Evolutionary conservation across 331 rosid genomes (phyloP), one percentile per base, ranked within the genome.

Genomic region (Quercus phellos): DNA sequence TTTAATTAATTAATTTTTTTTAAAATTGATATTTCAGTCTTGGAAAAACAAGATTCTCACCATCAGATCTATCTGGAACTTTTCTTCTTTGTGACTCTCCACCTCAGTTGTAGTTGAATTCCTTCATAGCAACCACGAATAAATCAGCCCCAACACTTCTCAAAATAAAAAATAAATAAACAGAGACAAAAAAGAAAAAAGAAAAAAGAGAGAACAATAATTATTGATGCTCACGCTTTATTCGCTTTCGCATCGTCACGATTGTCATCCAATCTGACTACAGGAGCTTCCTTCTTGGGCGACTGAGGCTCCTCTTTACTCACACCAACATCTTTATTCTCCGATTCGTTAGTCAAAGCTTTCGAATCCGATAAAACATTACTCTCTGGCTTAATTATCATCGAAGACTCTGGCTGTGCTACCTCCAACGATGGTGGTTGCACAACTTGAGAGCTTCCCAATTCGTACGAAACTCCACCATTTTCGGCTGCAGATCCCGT

Each of bases 11-110:
- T 24, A 0, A 0, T 34, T 34, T 34, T 34, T 32, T 32, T 0
- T 19, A 12, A 18, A 19, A 21, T 17, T 32, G 46, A 38, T 7
- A 46, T 46, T 46, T 46, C 51, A 3, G 13, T 2, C 53, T 46
- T 12, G 4, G 53, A 53, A 24, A 66, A 73, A 56, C 68, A 79
- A 29, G 54, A 74, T 84, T 70, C 74, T 60, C 86, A 95, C 99
- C 99, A 91, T 95, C 88, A 95, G 92, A 90, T 95, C 98, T 84
- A 95, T 93, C 86, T 84, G 90, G 78, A 83, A 87, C 84, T 93
- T 95, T 61, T 93, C 98, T 79, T 93, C 98, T 22, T 89, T 78
- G 79, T 84, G 93, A 79, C 50, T 88, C 61, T 86, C 97, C 78
- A 78, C 55, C 70, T 83, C 96, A 0, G 85, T 63, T 22, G 72